Evolutionary conservation across 2,329 filamentous ascomycete genomes (phyloP), one percentile per base, ranked within the genome.

Genomic region (Cladophialophora bantiana): DNA sequence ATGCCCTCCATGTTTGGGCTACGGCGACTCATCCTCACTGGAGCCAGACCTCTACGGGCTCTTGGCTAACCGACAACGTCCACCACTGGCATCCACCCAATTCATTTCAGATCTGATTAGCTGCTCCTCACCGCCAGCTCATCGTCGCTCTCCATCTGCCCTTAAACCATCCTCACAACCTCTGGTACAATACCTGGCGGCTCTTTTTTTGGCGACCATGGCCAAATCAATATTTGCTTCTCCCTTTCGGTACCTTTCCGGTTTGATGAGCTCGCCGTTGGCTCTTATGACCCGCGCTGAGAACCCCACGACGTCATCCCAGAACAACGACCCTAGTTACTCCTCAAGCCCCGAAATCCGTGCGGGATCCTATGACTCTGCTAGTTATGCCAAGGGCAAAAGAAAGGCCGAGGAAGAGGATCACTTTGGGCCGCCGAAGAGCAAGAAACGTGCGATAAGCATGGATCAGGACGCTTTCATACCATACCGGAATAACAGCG

Each of bases 301-400:
- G 10, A 31, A 50, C 45, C 18, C 20, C 5, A 26, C 18, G 12
- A 26, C 45, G 18, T 31, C 45, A 31, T 9, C 18, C 18, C 45
- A 50, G 5, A 0, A 4, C 26, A 18, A 50, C 26, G 45, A 50
- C 45, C 3, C 45, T 3, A 18, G 18, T 18, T 50, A 50, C 5
- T 31, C 20, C 45, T 18, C 45, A 20, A 50, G 45, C 26, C 45
- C 45, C 26, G 45, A 26, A 50, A 50, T 12, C 7, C 20, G 45
- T 50, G 45, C 18, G 26, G 45, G 18, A 5, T 50, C 45, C 45
- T 26, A 50, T 12, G 45, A 50, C 18, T 50, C 45, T 31, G 45
- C 13, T 10, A 18, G 20, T 31, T 42, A 48, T 31, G 52, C 2
- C 45, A 72, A 72, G 56, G 58, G 68, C 13, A 69, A 64, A 53